A percentile compares a stretch with the other conserved stretches of the same genome.
Evolutionary conservation across 2,329 filamentous ascomycete species (phyloP).

Genomic region (Chaetomium olivaceum): DNA sequence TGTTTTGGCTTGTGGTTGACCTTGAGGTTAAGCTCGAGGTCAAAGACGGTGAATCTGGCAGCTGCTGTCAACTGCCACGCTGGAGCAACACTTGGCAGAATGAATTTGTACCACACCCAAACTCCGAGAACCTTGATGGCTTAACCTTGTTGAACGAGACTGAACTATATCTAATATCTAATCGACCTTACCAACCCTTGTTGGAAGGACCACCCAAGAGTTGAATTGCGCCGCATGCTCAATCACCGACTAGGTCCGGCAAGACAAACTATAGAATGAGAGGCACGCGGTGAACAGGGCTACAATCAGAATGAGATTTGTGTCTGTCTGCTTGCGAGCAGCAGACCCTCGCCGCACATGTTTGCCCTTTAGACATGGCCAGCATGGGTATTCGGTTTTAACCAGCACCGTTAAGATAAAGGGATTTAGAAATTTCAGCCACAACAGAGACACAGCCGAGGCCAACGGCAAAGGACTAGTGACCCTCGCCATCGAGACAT

Average conservation of each 20-base stretch:
- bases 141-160: not conserved
- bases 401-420: too few relatives aligned
- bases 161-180: not conserved
- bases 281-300: not conserved
- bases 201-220: too few relatives aligned
- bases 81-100: not conserved
- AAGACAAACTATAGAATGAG: not conserved
- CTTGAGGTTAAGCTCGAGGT: not conserved
- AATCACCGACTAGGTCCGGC: not conserved
- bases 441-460: not conserved
- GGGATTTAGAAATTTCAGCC: too few relatives aligned
- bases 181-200: not conserved
- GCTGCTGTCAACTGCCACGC: not conserved
- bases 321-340: not conserved
- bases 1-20: not conserved
- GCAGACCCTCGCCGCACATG: not conserved
- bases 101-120: not conserved
- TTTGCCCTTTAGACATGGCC: too few relatives aligned
- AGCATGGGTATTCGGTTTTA: too few relatives aligned
- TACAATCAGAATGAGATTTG: conserved; percentile 3
- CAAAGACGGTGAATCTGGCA: not conserved
- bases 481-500: conserved; percentile 67
- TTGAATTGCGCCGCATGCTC: not conserved
- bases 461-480: conserved; percentile 12
- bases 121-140: not conserved